A percentile compares a stretch with the other conserved stretches of the same genome.
Evolutionary conservation across 1,284 basidiomycete genomes (phyloP).

Genomic region (Sporisorium sorghi): DNA sequence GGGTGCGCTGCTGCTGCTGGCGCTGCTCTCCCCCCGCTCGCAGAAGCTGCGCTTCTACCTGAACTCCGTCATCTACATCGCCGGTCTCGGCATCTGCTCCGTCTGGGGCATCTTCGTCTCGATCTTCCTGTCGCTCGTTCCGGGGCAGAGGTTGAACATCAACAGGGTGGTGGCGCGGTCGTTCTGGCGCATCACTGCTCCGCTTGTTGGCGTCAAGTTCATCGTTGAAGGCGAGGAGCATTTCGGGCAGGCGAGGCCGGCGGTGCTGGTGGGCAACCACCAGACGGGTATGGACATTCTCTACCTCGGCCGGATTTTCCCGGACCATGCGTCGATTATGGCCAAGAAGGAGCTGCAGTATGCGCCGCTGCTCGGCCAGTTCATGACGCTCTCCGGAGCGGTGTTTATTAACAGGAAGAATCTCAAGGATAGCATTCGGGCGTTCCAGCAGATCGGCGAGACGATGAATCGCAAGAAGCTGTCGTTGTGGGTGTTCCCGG

Average conservation of each 20-base stretch:
- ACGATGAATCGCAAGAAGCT: constrained; percentile 79
- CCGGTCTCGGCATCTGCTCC: constrained; percentile 79
- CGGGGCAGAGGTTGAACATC: constrained; percentile 81
- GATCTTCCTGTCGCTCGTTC: constrained; percentile 78
- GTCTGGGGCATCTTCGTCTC: constrained; percentile 81
- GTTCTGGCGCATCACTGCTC: constrained; percentile 81
- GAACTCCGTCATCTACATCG: constrained; percentile 75
- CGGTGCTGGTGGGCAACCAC: constrained; percentile 89
- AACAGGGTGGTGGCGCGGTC: constrained; percentile 85
- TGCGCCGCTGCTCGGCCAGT: constrained; percentile 88
- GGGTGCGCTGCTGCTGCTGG: constrained; percentile 53
- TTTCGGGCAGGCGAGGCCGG: constrained; percentile 75
- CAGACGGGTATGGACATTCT: constrained; percentile 73
- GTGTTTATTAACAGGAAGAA: constrained; percentile 93
- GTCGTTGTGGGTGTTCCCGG: constrained; percentile 69
- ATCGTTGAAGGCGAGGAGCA: constrained; percentile 88
- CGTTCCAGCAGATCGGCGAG: constrained; percentile 82
- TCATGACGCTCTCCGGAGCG: constrained; percentile 87
- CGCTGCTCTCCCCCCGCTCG: constrained; percentile 59
- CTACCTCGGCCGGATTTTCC: constrained; percentile 87
- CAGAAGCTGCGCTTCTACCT: constrained; percentile 59
- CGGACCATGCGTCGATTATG: constrained; percentile 85
- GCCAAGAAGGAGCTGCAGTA: constrained; percentile 91
- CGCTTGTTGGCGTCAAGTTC: constrained; percentile 78
- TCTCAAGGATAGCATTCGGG: constrained; percentile 78